A percentile compares a stretch with the other conserved stretches of the same genome.
Conservation (phyloP, 2,329 filamentous ascomycete species). For the Pezicula carpinea region DNA sequence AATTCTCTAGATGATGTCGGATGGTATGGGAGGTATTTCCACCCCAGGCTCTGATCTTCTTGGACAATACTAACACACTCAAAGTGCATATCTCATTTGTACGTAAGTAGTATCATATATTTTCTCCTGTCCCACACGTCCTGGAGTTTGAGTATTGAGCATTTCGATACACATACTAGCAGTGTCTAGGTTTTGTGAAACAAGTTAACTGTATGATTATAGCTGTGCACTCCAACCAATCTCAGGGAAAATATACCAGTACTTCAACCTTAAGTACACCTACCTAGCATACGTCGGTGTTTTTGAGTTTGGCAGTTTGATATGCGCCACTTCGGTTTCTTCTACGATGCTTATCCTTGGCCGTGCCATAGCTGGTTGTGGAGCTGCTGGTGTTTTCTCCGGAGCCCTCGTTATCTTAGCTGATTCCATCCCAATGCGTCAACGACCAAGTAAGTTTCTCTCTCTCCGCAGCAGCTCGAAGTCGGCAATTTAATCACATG, state of each 20-base stretch:
- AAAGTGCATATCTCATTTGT: constrained; percentile 26
- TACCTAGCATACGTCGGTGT: constrained; percentile 21
- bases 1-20: constrained; percentile 31
- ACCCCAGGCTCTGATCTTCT: neutral
- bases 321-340: constrained; percentile 24
- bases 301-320: constrained; percentile 27
- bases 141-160: no score
- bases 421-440: constrained; percentile 17
- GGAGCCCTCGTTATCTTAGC: constrained; percentile 25
- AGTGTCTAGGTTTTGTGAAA: neutral
- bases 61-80: no score
- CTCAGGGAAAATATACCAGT: constrained; percentile 22
- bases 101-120: constrained; percentile 7
- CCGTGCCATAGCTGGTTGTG: constrained; percentile 26
- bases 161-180: no score
- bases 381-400: constrained; percentile 25
- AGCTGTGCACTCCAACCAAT: constrained; percentile 20
- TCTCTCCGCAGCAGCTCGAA: neutral
- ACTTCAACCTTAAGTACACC: constrained; percentile 25
- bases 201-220: neutral
- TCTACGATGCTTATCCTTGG: constrained; percentile 28
- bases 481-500: neutral
- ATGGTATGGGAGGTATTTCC: constrained; percentile 27
- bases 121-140: neutral
- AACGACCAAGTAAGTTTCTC: constrained; percentile 14